phyloP scores from a whole-genome alignment of 495 filamentous ascomycete genomes.

The Ascodesmis nigricans region DNA sequence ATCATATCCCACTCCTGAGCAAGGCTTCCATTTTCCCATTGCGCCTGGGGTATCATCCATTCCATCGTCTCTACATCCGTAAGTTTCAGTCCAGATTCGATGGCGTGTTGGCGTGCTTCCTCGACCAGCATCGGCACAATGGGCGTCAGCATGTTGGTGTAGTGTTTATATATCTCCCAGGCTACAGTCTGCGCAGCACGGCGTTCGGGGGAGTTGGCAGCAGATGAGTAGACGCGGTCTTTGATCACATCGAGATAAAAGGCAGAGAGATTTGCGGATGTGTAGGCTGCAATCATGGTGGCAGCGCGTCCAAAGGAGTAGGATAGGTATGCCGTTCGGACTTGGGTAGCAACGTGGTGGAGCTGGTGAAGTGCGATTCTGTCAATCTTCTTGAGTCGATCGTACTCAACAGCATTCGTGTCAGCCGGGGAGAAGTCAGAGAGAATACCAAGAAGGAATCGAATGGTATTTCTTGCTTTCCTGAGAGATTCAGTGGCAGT shows the following conservation, averaged over 20 bases:
- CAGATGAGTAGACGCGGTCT: constrained; percentile 68
- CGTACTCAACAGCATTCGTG: constrained; percentile 22
- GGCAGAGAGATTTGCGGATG: constrained; percentile 60
- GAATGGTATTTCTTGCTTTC: constrained; percentile 71
- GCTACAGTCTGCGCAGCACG: constrained; percentile 42
- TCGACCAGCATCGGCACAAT: constrained; percentile 68
- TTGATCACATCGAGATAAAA: constrained; percentile 89
- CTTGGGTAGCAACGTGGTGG: constrained; percentile 33
- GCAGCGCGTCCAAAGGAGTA: constrained; percentile 50
- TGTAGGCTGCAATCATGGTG: constrained; percentile 50
- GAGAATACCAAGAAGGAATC: constrained; percentile 66
- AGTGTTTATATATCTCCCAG: constrained; percentile 41
- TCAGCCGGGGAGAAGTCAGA: constrained; percentile 29
- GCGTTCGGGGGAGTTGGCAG: constrained; percentile 31
- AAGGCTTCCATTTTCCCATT: constrained; percentile 25
- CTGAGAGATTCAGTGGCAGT: constrained; percentile 50
- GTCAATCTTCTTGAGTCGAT: constrained; percentile 33
- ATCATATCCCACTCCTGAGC: constrained; percentile 10
- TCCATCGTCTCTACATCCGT: constrained; percentile 8
- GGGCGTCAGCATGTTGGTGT: constrained; percentile 57
- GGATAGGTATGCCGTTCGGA: constrained; percentile 38
- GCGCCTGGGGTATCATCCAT: constrained; percentile 17
- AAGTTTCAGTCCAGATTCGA: constrained; percentile 27
- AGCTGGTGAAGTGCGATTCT: constrained; percentile 60
- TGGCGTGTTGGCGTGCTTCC: constrained; percentile 64